Evolutionary conservation across 805 yeast species (phyloP).

Genomic region (Scheffersomyces lignosus): DNA sequence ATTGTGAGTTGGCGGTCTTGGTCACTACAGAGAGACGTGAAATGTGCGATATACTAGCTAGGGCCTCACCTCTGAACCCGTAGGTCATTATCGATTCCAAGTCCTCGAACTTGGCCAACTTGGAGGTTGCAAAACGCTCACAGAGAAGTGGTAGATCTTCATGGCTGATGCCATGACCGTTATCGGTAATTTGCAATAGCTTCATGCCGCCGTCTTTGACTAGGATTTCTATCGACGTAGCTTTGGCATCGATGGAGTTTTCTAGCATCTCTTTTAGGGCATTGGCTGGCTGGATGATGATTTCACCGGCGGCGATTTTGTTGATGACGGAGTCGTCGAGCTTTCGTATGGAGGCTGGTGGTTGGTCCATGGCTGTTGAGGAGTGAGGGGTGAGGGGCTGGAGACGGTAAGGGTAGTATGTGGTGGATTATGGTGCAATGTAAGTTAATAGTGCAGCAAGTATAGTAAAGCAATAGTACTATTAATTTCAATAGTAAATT

Average conservation of each 20-base stretch:
- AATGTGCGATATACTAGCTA: conserved; percentile 91
- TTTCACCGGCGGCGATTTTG: conserved; percentile 96
- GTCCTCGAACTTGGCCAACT: conserved; percentile 73
- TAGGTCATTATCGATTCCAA: conserved; percentile 69
- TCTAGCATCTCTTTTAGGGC: conserved; percentile 93
- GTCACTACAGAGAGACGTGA: conserved; percentile 80
- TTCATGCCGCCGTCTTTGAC: conserved; percentile 94
- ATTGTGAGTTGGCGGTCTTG: conserved; percentile 54
- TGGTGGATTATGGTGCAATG: no score
- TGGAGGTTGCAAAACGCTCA: conserved; percentile 90
- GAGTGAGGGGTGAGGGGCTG: no score
- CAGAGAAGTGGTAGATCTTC: conserved; percentile 81
- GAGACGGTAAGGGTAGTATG: no score
- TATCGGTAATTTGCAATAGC: conserved; percentile 81
- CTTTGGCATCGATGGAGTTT: conserved; percentile 84
- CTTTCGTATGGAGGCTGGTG: no score
- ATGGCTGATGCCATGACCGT: conserved; percentile 77
- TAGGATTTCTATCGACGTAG: conserved; percentile 71
- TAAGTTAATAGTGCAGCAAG: no score
- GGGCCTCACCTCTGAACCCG: conserved; percentile 96
- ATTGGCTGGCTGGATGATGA: conserved; percentile 89
- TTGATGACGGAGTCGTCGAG: conserved; percentile 77
- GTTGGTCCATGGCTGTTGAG: no score
- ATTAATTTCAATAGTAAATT: no score
- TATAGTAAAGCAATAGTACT: no score